Conservation (phyloP, 371 early-diverging fungal species). For the Lichtheimia corymbifera region DNA sequence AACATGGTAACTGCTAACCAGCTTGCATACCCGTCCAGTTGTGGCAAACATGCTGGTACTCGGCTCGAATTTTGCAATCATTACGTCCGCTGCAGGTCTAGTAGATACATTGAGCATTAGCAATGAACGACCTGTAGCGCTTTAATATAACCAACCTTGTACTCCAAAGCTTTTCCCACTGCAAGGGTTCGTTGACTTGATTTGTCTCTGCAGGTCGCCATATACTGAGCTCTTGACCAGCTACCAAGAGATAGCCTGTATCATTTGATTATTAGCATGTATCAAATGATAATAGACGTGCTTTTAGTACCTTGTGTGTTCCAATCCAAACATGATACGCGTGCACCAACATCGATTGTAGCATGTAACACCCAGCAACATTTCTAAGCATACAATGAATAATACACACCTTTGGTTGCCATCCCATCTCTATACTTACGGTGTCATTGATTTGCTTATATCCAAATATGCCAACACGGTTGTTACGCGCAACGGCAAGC, state of each 20-base stretch:
- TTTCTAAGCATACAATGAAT: no score
- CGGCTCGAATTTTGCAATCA: conserved; percentile 64
- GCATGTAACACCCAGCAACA: conserved; percentile 8
- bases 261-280: background rate
- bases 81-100: conserved; percentile 29
- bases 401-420: background rate
- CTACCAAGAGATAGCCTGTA: conserved; percentile 38
- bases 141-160: conserved; percentile 9
- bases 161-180: conserved; percentile 29
- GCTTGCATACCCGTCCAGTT: conserved; percentile 3
- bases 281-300: background rate
- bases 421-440: background rate
- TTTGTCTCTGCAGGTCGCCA: conserved; percentile 22
- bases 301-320: conserved; percentile 33
- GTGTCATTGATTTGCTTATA: background rate
- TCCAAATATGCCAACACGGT: conserved; percentile 9
- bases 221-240: conserved; percentile 32
- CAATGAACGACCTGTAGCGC: background rate
- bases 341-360: conserved; percentile 13
- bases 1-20: no score
- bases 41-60: conserved; percentile 71
- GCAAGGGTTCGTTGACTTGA: background rate
- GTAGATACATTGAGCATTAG: background rate
- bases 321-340: conserved; percentile 45
- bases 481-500: conserved; percentile 11